Evolutionary conservation across 2,329 filamentous ascomycete species (phyloP), one percentile per base, ranked within the genome.

Genomic region (Cercospora sp.): DNA sequence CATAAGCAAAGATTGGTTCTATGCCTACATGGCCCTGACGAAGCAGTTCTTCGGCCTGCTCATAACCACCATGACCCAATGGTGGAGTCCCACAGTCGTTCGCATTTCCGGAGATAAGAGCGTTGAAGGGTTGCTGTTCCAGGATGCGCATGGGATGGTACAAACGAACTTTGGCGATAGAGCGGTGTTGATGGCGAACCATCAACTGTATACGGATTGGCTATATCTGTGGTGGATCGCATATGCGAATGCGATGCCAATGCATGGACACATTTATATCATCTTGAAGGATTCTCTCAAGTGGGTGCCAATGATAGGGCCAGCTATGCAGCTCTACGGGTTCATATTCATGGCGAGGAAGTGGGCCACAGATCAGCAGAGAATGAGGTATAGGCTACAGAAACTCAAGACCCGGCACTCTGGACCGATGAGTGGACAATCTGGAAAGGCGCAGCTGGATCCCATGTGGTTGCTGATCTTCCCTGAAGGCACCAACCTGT

Each of bases 341-440:
- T 97, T 97, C 84, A 92, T 97, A 78, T 97, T 96, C 83, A 90
- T 97, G 85, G 92, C 91, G n/a, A 88, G 93, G 68, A 96, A 95
- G 77, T 95, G 94, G 92, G 86, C 89, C 5, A 89, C 88, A 24
- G 93, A 97, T 77, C 88, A 90, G 75, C 86, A 89, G 1, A 88
- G 92, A 61, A 84, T 97, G 76, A 88, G 89, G 16, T 87, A 94
- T 77, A 88, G 92, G 0, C 82, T 97, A 7, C 82, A 86, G 70
- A 92, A 93, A 80, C 85, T 97, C 68, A 90, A 88, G 76, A 83
- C 74, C 1, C 77, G 76, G 34, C 80, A 81, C 67, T 71, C 71
- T 6, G 71, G 70, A 3, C 80, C 81, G 13, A 68, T 82, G 65
- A 79, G 79, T 1, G 79, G 79, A 43, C 67, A 70, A 21, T 61